Conservation (phyloP, 306 rosid species). For the Quercus parvula region DNA sequence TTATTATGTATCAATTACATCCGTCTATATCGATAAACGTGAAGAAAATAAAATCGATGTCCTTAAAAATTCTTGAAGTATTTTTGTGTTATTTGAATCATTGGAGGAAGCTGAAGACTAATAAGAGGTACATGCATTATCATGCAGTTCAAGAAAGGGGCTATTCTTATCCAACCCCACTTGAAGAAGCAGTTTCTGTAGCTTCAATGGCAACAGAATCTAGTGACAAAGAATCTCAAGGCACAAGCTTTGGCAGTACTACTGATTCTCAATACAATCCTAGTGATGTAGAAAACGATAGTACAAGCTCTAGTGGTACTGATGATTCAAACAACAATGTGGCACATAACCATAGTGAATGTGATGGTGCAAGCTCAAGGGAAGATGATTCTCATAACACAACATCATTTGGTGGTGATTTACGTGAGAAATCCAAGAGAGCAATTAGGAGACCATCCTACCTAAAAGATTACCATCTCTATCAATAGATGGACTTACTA, state of each 20-base stretch:
- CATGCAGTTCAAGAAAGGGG: background rate
- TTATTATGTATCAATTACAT: no score
- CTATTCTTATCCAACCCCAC: background rate
- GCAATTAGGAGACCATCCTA: background rate
- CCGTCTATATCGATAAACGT: rapidly evolving
- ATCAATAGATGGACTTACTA: background rate
- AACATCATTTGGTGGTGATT: background rate
- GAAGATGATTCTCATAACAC: background rate
- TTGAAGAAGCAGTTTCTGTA: background rate
- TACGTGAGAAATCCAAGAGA: background rate
- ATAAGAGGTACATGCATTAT: background rate
- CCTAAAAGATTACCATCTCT: background rate
- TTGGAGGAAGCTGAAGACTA: background rate
- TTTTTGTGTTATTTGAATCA: no score
- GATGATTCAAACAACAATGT: background rate
- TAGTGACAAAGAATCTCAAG: background rate
- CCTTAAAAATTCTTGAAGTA: no score
- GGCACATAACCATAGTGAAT: background rate
- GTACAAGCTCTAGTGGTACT: background rate
- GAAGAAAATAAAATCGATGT: no score
- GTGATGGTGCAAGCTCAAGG: background rate
- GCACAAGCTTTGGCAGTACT: background rate
- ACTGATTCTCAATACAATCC: background rate
- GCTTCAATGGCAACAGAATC: background rate
- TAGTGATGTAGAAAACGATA: background rate